Conservation (phyloP, 148 eudicot species). For the Drosera capensis region DNA sequence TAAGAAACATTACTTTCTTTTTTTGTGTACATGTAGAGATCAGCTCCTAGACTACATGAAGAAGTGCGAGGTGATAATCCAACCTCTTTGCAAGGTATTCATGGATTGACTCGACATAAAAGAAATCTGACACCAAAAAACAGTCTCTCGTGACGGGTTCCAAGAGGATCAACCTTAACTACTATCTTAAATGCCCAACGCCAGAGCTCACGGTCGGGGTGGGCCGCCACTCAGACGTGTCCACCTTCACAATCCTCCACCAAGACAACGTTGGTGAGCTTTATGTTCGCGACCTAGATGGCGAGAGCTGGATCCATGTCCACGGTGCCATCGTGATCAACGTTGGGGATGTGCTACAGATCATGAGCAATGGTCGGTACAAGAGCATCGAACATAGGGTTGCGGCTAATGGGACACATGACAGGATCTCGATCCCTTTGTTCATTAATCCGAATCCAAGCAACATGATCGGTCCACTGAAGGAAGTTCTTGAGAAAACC, state of each 20-base stretch:
- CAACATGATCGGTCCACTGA: constrained; percentile 25
- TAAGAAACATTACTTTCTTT: neutral
- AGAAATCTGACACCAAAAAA: constrained; percentile 10
- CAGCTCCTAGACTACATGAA: constrained; percentile 26
- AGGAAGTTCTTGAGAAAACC: constrained; percentile 13
- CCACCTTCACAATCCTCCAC: constrained; percentile 32
- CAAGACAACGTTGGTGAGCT: constrained; percentile 34
- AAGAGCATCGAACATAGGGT: constrained; percentile 44
- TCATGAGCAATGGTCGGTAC: constrained; percentile 54
- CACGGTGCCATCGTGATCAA: constrained; percentile 43
- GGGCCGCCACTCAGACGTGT: constrained; percentile 40
- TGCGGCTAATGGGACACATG: constrained; percentile 19
- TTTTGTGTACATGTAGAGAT: constrained; percentile 27
- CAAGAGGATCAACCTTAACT: constrained; percentile 24
- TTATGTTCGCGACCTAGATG: constrained; percentile 18
- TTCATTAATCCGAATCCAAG: constrained; percentile 31
- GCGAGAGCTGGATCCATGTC: constrained; percentile 27
- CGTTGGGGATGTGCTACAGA: constrained; percentile 40
- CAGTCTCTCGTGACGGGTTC: constrained; percentile 24
- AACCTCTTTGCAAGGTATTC: constrained; percentile 12
- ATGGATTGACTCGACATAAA: constrained; percentile 19
- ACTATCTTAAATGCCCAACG: constrained; percentile 31
- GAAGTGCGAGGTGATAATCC: constrained; percentile 13
- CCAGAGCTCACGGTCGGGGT: constrained; percentile 41
- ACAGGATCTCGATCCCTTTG: constrained; percentile 31